phyloP scores from a whole-genome alignment of 495 filamentous ascomycete genomes.

The Penicillium mononematosum region DNA sequence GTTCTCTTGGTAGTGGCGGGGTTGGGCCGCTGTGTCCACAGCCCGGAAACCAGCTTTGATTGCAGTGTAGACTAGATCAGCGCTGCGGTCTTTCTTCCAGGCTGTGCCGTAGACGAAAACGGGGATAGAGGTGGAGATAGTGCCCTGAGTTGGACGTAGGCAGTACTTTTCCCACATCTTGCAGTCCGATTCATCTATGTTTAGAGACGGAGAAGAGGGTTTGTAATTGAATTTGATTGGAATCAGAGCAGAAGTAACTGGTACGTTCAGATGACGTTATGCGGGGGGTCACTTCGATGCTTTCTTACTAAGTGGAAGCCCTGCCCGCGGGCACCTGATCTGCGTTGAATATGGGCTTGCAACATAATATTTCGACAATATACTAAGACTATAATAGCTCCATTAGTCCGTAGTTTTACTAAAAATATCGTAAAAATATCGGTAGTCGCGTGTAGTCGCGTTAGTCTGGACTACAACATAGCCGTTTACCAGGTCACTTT shows the following conservation, averaged over 20 bases:
- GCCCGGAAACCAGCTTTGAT: constrained; percentile 69
- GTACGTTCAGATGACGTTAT: background rate
- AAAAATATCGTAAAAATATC: background rate
- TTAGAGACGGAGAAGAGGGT: background rate
- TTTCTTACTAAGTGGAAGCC: constrained; percentile 3
- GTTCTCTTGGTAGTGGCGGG: constrained; percentile 73
- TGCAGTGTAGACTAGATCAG: constrained; percentile 65
- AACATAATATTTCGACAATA: too few relatives aligned
- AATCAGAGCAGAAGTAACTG: background rate
- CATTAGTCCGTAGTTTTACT: background rate
- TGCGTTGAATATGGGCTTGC: too few relatives aligned
- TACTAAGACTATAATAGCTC: background rate
- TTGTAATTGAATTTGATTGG: background rate
- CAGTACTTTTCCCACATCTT: constrained; percentile 39
- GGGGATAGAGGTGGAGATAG: constrained; percentile 40
- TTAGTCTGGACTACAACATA: background rate
- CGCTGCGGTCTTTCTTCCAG: constrained; percentile 77
- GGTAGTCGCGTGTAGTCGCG: background rate
- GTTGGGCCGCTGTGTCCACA: constrained; percentile 78
- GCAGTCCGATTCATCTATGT: constrained; percentile 26
- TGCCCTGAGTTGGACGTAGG: constrained; percentile 33
- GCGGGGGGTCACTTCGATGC: background rate
- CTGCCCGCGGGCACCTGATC: too few relatives aligned
- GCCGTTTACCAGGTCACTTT: background rate
- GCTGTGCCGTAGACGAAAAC: constrained; percentile 78